These are phyloP conservation scores for Aspergillus glaucus DNA, from an alignment of 2,329 filamentous ascomycete genomes.

Conservation along the genomic window DNA sequence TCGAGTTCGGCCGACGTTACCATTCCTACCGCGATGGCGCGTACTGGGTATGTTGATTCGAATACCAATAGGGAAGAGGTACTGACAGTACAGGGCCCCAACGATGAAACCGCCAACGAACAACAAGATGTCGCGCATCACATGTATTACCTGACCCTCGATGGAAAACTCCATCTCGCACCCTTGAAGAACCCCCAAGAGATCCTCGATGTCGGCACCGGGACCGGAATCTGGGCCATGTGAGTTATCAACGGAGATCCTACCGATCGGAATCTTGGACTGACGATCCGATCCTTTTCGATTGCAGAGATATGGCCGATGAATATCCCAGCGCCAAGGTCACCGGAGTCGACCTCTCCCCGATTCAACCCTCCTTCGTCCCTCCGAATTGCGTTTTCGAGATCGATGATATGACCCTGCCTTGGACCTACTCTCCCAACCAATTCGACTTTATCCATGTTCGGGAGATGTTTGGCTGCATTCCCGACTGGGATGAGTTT, in stretches of 20 bases:
- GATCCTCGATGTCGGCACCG: slow-evolving; percentile 20
- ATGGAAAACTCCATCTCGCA: slow-evolving; percentile 22
- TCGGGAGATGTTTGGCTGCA: slow-evolving; percentile 40
- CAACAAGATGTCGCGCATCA: slow-evolving; percentile 32
- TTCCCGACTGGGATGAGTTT: slow-evolving; percentile 43
- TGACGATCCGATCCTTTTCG: neutral
- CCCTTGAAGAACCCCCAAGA: slow-evolving; percentile 16
- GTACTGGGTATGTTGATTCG: slow-evolving; percentile 14
- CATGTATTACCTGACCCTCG: slow-evolving; percentile 30
- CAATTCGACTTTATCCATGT: slow-evolving; percentile 43
- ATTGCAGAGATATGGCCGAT: slow-evolving; percentile 25
- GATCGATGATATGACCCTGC: slow-evolving; percentile 40
- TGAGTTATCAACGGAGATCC: neutral
- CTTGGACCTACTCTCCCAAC: slow-evolving; percentile 35
- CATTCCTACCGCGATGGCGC: slow-evolving; percentile 27
- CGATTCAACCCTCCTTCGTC: slow-evolving; percentile 44
- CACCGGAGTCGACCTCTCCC: slow-evolving; percentile 44
- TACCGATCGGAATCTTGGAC: neutral
- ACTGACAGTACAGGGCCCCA: slow-evolving; percentile 7
- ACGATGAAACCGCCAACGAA: slow-evolving; percentile 18
- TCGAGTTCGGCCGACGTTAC: slow-evolving; percentile 26
- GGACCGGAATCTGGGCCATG: slow-evolving; percentile 18
- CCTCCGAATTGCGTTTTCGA: slow-evolving; percentile 44
- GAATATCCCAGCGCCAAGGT: slow-evolving; percentile 35
- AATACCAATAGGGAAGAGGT: neutral